Conservation (phyloP, 495 filamentous ascomycete species). For the Trypethelium eluteriae region DNA sequence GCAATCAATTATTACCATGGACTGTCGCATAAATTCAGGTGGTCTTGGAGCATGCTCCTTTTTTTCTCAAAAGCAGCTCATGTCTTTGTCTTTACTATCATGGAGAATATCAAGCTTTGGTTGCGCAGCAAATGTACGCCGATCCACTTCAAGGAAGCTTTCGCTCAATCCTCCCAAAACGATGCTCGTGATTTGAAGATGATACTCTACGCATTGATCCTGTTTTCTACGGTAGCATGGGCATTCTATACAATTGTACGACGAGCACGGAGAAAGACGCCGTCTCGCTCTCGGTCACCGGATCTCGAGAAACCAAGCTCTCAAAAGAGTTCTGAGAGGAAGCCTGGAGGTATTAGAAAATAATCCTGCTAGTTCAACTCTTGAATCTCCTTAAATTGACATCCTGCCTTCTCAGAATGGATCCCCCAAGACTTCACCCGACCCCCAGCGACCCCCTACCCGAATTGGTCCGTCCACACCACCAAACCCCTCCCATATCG, state of each 20-base stretch:
- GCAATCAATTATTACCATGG: neutral
- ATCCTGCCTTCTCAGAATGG: conserved; percentile 49
- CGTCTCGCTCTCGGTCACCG: conserved; percentile 23
- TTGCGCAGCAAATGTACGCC: conserved; percentile 20
- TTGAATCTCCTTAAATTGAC: neutral
- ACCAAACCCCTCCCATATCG: conserved; percentile 78
- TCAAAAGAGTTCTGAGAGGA: conserved; percentile 22
- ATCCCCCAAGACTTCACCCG: conserved; percentile 58
- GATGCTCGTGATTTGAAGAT: conserved; percentile 15
- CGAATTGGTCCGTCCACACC: conserved; percentile 60
- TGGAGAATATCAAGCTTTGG: conserved; percentile 26
- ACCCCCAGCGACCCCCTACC: conserved; percentile 59
- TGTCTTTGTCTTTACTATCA: neutral
- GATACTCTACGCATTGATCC: conserved; percentile 20
- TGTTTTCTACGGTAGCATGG: conserved; percentile 17
- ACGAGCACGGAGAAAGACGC: conserved; percentile 9
- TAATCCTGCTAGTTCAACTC: neutral
- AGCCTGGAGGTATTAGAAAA: conserved; percentile 31
- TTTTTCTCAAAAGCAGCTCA: neutral
- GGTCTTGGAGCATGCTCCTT: neutral
- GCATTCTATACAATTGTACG: neutral
- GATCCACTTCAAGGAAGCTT: conserved; percentile 5
- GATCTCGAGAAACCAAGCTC: conserved; percentile 33
- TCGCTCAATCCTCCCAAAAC: neutral
- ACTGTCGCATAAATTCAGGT: neutral